These are phyloP conservation scores for Termitomyces sp. DNA, from an alignment of 768 basidiomycete genomes.

Conservation along the genomic window DNA sequence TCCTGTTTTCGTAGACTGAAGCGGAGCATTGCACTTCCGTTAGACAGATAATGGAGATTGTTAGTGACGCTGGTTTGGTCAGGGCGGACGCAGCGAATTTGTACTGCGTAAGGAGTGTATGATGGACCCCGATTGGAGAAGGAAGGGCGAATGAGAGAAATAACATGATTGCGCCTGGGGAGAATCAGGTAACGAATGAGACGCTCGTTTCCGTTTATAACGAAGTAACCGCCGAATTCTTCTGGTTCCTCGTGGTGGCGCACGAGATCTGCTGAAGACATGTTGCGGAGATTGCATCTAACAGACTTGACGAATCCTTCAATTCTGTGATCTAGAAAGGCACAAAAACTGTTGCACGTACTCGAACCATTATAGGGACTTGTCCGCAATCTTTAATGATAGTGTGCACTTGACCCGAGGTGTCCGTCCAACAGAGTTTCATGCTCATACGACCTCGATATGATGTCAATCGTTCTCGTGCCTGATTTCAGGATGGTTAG, in stretches of 20 bases:
- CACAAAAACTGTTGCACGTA: slow-evolving; percentile 39
- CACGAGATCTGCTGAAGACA: slow-evolving; percentile 87
- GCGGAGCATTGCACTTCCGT: slow-evolving; percentile 94
- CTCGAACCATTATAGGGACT: slow-evolving; percentile 95
- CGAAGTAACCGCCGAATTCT: slow-evolving; percentile 98
- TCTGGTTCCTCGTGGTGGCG: slow-evolving; percentile 92
- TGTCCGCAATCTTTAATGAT: slow-evolving; percentile 86
- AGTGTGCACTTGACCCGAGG: slow-evolving; percentile 64
- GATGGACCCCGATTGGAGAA: slow-evolving; percentile 92
- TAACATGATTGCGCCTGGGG: slow-evolving; percentile 93
- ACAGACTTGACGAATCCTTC: slow-evolving; percentile 57
- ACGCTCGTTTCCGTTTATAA: slow-evolving; percentile 98
- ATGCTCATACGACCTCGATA: slow-evolving; percentile 90
- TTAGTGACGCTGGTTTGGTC: slow-evolving; percentile 95
- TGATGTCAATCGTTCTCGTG: slow-evolving; percentile 89
- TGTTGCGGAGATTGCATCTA: slow-evolving; percentile 84
- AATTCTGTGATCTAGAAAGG: not conserved
- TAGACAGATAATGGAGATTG: slow-evolving; percentile 95
- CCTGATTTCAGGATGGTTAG: slow-evolving; percentile 45
- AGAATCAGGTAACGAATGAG: slow-evolving; percentile 97
- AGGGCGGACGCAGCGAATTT: slow-evolving; percentile 90
- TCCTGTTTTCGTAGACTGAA: slow-evolving; percentile 98
- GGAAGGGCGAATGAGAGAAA: slow-evolving; percentile 86
- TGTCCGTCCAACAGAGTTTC: slow-evolving; percentile 82
- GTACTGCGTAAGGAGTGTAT: slow-evolving; percentile 92